Base-by-base conservation (phyloP, 1,284 basidiomycete genomes). In the Cutaneotrichosporon arboriforme region DNA sequence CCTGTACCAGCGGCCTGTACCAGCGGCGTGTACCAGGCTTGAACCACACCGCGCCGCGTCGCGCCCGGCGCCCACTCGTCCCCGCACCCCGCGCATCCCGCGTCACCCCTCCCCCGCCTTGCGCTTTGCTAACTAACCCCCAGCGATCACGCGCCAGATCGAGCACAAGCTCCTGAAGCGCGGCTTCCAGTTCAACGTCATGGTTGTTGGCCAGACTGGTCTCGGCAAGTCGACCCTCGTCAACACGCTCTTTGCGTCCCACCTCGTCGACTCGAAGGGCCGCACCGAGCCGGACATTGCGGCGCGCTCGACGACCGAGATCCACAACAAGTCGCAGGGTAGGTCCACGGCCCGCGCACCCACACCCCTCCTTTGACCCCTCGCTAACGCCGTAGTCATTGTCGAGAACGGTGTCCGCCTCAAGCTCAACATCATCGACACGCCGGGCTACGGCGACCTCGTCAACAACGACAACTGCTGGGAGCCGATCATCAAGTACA, bases 401-500 rank as follows among this genome's bases (percentile, higher is more conserved):
- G 85, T 87, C 50, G 94, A 98, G 76, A 97, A 97, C 65, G 91
- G 91, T 51, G 94, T 98, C 57, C 87, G 86, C 72, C 84, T 98
- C 58, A 84, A 90, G 52, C 80, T 98, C 66, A 98, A 98, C 82
- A 97, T 98, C 62, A 91, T 98, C 65, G 96, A 98, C 77, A 98
- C 96, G 7, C 94, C 94, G 51, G 94, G 96, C 36, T 98, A 96
- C 69, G 96, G 93, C 51, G 96, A 98, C 81, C 89, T 93, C 69
- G 85, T 98, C 73, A 97, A 98, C 83, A 98, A 98, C 75, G 96
- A 98, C 75, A 89, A 89, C 76, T 97, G 96, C 82, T 98, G 94
- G 94, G 94, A 98, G 71, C 89, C 94, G 26, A 97, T 97, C 67
- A 83, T 97, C 76, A 96, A 96, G 78, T 96, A 97, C 77, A 77